phyloP scores from a whole-genome alignment of 108 stramenopile genomes.

The Pseudonitzschia delicatissima region DNA sequence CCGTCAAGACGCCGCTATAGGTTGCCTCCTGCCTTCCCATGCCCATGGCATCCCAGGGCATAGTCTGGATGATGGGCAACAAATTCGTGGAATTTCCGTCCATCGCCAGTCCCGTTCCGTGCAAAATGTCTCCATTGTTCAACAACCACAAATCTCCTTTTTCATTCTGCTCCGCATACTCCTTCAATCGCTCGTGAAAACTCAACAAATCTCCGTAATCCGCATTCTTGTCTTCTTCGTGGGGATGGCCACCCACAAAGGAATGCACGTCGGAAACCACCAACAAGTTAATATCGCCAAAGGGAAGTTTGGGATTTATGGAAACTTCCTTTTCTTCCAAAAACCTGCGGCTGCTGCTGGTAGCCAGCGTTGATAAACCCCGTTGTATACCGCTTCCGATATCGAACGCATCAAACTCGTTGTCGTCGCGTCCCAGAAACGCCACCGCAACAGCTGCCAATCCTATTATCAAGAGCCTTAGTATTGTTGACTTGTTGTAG shows the following conservation, averaged over 20 bases:
- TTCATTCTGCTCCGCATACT: slow-evolving; percentile 8
- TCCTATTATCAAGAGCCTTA: neutral
- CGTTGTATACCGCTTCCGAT: neutral
- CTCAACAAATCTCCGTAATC: slow-evolving; percentile 70
- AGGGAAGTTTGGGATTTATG: slow-evolving; percentile 26
- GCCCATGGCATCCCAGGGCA: slow-evolving; percentile 77
- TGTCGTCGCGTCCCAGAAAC: neutral
- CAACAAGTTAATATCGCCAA: slow-evolving; percentile 67
- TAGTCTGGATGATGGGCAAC: slow-evolving; percentile 54
- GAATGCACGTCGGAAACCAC: slow-evolving; percentile 80
- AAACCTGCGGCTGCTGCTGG: no score
- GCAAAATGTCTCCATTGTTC: slow-evolving; percentile 52
- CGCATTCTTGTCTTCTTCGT: slow-evolving; percentile 51
- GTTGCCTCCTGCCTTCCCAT: slow-evolving; percentile 77
- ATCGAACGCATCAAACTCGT: neutral
- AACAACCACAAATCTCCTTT: slow-evolving; percentile 38
- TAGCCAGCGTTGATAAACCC: neutral
- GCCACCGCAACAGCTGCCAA: neutral
- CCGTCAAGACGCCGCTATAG: slow-evolving; percentile 30
- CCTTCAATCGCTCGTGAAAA: slow-evolving; percentile 55
- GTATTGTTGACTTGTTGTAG: neutral
- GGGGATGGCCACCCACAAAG: slow-evolving; percentile 55
- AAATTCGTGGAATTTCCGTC: slow-evolving; percentile 38
- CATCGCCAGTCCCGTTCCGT: slow-evolving; percentile 57
- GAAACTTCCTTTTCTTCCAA: neutral